phyloP scores from a whole-genome alignment of 1,139 yeast genomes.

The Pichiaceae sp. region DNA sequence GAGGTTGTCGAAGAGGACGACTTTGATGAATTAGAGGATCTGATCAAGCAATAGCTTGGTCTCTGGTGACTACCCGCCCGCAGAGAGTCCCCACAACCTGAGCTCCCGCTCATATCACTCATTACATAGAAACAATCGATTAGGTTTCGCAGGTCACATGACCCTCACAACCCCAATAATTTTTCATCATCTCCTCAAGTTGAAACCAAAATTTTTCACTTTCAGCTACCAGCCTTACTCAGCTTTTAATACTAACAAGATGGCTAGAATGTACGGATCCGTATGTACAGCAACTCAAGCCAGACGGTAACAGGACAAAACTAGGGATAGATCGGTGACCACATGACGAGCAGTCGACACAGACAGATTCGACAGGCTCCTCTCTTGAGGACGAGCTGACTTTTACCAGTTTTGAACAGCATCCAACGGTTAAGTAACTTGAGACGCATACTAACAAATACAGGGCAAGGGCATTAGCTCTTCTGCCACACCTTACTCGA shows the following conservation, averaged over 20 bases:
- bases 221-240: too few species aligned
- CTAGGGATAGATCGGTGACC: slow-evolving; percentile 22
- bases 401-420: slow-evolving; percentile 25
- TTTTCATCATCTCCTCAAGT: too few species aligned
- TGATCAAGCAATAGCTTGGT: slow-evolving; percentile 8
- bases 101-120: too few species aligned
- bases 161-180: too few species aligned
- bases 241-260: slow-evolving; percentile 29
- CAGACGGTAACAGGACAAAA: slow-evolving; percentile 15
- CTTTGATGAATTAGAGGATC: slow-evolving; percentile 37
- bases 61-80: too few species aligned
- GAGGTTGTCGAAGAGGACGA: slow-evolving; percentile 58
- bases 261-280: slow-evolving; percentile 58
- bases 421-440: background rate
- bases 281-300: slow-evolving; percentile 23
- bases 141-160: too few species aligned
- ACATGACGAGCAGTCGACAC: too few species aligned
- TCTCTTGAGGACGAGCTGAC: slow-evolving; percentile 11
- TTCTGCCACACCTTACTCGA: slow-evolving; percentile 98
- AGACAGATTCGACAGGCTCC: background rate
- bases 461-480: slow-evolving; percentile 99
- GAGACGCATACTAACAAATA: slow-evolving; percentile 26
- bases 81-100: too few species aligned
- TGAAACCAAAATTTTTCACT: too few species aligned
- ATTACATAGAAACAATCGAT: too few species aligned